Conservation (phyloP, 495 filamentous ascomycete species). For the Sphaerosporella brunnea region DNA sequence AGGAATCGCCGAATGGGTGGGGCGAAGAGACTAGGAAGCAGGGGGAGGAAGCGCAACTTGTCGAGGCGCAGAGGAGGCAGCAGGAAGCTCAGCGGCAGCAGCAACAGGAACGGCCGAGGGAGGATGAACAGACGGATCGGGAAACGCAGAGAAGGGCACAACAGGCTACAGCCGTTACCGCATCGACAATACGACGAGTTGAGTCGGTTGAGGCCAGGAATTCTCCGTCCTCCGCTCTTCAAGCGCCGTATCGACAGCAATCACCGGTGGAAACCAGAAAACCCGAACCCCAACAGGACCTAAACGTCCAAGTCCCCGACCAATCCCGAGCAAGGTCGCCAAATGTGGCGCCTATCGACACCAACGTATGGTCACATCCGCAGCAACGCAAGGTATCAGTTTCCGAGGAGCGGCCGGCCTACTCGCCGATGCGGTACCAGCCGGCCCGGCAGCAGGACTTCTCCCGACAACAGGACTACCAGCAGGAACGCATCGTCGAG, state of each 20-base stretch:
- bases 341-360: conserved; percentile 18
- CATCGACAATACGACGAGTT: conserved; percentile 22
- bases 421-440: conserved; percentile 14
- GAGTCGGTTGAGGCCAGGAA: conserved; percentile 21
- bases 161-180: conserved; percentile 4
- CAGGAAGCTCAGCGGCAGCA: conserved; percentile 14
- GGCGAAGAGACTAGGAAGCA: conserved; percentile 17
- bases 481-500: conserved; percentile 26
- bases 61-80: conserved; percentile 13
- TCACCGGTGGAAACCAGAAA: conserved; percentile 4
- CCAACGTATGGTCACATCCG: conserved; percentile 11
- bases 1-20: conserved; percentile 35
- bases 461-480: conserved; percentile 8
- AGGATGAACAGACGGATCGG: conserved; percentile 6
- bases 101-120: no score
- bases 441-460: conserved; percentile 8
- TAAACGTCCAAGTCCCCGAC: conserved; percentile 27
- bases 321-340: conserved; percentile 26
- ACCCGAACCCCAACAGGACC: conserved; percentile 27
- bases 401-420: no score
- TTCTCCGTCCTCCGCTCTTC: neutral
- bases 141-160: conserved; percentile 10
- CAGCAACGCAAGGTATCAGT: conserved; percentile 6
- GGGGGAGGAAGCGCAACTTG: conserved; percentile 13
- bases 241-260: neutral